Evolutionary conservation across 306 rosid species (phyloP).

Genomic region (Gynostemma pentaphyllum): DNA sequence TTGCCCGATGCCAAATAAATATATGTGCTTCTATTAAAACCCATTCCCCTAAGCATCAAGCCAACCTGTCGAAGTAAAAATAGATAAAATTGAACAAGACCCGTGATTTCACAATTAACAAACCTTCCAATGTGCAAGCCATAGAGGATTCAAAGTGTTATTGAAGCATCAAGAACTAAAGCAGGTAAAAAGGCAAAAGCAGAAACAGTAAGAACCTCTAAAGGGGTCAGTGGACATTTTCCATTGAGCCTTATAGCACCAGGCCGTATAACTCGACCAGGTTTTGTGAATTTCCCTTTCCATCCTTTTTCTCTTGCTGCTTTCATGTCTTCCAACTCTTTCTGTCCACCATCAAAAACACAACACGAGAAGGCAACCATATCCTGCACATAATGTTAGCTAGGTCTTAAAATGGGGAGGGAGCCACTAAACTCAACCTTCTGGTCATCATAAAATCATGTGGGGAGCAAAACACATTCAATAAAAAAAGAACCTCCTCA

Average conservation of each 20-base stretch:
- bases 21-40: slow-evolving; percentile 69
- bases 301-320: slow-evolving; percentile 98
- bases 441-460: slow-evolving; percentile 5
- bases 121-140: neutral
- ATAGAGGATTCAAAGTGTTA: neutral
- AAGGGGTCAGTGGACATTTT: slow-evolving; percentile 96
- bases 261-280: slow-evolving; percentile 92
- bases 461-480: slow-evolving; percentile 7
- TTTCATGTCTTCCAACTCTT: slow-evolving; percentile 67
- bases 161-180: neutral
- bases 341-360: slow-evolving; percentile 76
- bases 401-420: neutral
- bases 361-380: slow-evolving; percentile 99
- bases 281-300: slow-evolving; percentile 94
- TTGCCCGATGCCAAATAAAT: slow-evolving; percentile 89
- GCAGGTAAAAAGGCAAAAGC: neutral
- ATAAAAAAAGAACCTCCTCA: slow-evolving; percentile 69
- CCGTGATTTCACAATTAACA: neutral
- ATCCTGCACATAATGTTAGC: slow-evolving; percentile 42
- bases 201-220: slow-evolving; percentile 50
- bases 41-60: slow-evolving; percentile 96
- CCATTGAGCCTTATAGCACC: slow-evolving; percentile 92
- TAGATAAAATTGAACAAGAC: slow-evolving; percentile 13
- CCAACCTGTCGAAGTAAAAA: slow-evolving; percentile 58
- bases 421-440: neutral